A percentile compares a stretch with the other conserved stretches of the same genome.
phyloP scores from a whole-genome alignment of 805 yeast species.

The Wickerhamiella australiensis region DNA sequence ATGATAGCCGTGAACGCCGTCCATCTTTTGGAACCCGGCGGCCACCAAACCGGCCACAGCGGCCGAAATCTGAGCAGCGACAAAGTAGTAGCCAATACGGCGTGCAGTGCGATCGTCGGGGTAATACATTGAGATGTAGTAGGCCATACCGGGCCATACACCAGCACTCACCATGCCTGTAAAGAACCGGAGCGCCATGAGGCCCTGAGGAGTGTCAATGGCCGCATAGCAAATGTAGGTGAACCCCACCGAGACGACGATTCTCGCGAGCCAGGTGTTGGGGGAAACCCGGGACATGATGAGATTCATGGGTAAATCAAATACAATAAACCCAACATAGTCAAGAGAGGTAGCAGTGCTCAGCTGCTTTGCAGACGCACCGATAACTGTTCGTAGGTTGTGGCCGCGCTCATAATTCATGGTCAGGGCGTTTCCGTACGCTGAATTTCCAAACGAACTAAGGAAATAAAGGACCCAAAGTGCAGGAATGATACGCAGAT shows the following conservation, averaged over 20 bases:
- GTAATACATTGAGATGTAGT: constrained; percentile 74
- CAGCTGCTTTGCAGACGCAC: constrained; percentile 43
- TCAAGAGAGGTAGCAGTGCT: constrained; percentile 70
- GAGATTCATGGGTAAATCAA: constrained; percentile 81
- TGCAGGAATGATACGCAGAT: constrained; percentile 65
- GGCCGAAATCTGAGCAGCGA: constrained; percentile 86
- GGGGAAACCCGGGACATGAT: constrained; percentile 75
- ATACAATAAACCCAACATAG: constrained; percentile 71
- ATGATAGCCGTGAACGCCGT: constrained; percentile 50
- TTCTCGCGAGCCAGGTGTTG: constrained; percentile 73
- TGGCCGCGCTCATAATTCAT: constrained; percentile 58
- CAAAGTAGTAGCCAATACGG: constrained; percentile 77
- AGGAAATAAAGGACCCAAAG: constrained; percentile 69
- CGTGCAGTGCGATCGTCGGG: constrained; percentile 65
- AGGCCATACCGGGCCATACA: constrained; percentile 83
- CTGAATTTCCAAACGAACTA: constrained; percentile 64
- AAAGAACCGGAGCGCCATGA: constrained; percentile 59
- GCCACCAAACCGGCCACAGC: constrained; percentile 79
- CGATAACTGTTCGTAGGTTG: constrained; percentile 43
- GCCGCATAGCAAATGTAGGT: constrained; percentile 66
- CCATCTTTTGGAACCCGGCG: constrained; percentile 82
- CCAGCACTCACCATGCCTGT: constrained; percentile 76
- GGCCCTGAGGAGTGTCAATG: constrained; percentile 42
- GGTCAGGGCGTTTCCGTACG: constrained; percentile 68
- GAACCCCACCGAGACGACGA: constrained; percentile 62